Evolutionary conservation across 78 protist species (phyloP).

Genomic region (Pigoraptor vietnamica): DNA sequence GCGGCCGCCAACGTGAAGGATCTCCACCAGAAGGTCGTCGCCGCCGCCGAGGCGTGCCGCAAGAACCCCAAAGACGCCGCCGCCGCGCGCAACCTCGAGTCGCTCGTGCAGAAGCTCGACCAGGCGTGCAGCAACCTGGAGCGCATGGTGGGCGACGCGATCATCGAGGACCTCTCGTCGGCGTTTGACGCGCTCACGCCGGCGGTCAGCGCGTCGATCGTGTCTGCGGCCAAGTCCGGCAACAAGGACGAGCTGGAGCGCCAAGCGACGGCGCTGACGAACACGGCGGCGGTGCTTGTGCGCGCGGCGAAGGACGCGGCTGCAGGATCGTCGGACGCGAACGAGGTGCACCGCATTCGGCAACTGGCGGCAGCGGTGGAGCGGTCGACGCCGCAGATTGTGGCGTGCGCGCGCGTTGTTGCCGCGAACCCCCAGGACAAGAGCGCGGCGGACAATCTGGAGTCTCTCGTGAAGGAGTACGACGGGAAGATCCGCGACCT

Average conservation of each 20-base stretch:
- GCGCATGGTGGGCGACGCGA: neutral
- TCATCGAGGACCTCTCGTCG: neutral
- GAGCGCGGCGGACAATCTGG: neutral
- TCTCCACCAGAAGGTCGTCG: neutral
- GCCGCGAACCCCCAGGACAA: neutral
- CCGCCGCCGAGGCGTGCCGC: neutral
- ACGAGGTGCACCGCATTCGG: neutral
- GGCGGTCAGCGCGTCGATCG: neutral
- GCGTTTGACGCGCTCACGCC: neutral
- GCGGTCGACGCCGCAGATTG: neutral
- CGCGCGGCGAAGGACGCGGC: neutral
- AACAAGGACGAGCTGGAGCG: neutral
- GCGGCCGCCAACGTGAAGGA: neutral
- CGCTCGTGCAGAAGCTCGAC: neutral
- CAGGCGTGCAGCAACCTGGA: neutral
- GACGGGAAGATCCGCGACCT: neutral
- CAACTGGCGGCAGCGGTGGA: neutral
- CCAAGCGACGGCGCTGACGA: neutral
- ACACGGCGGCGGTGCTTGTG: neutral
- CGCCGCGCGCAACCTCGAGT: neutral
- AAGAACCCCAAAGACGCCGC: neutral
- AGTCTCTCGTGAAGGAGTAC: neutral
- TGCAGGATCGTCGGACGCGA: neutral
- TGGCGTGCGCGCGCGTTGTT: neutral
- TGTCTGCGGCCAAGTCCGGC: neutral